Evolutionary conservation across 1,284 basidiomycete genomes (phyloP).

Genomic region (Coniferiporia weirii): DNA sequence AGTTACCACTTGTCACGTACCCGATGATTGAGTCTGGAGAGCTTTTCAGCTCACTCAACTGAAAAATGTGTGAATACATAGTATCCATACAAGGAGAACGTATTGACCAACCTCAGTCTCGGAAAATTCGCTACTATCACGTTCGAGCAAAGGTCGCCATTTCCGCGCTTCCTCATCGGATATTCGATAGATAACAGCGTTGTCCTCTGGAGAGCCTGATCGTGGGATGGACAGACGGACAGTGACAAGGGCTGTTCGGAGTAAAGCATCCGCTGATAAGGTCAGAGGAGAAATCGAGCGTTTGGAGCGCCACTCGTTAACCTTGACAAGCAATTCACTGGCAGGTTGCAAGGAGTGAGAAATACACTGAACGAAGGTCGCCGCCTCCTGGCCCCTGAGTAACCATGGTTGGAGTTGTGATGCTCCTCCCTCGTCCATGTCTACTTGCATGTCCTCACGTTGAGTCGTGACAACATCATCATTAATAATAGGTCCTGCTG

Average conservation of each 20-base stretch:
- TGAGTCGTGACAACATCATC: slow-evolving; percentile 50
- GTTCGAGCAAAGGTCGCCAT: slow-evolving; percentile 37
- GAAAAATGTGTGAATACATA: slow-evolving; percentile 36
- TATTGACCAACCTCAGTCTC: slow-evolving; percentile 38
- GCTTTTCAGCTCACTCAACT: slow-evolving; percentile 11
- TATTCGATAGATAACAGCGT: slow-evolving; percentile 65
- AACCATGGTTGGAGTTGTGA: slow-evolving; percentile 54
- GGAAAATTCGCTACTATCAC: slow-evolving; percentile 31
- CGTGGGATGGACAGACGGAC: slow-evolving; percentile 57
- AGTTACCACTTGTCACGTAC: slow-evolving; percentile 76
- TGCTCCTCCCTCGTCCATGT: slow-evolving; percentile 14
- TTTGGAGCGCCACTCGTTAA: slow-evolving; percentile 57
- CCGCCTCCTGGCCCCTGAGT: slow-evolving; percentile 48
- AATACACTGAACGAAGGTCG: slow-evolving; percentile 40
- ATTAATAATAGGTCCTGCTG: slow-evolving; percentile 26
- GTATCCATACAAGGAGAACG: not conserved
- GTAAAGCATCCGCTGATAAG: slow-evolving; percentile 39
- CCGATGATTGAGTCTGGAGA: slow-evolving; percentile 52
- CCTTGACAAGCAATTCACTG: slow-evolving; percentile 41
- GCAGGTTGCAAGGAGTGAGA: slow-evolving; percentile 37
- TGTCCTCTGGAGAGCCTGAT: slow-evolving; percentile 68
- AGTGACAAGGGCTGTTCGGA: slow-evolving; percentile 56
- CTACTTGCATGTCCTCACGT: slow-evolving; percentile 30
- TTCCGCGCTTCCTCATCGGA: slow-evolving; percentile 42
- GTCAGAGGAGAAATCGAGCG: slow-evolving; percentile 41